A percentile compares a stretch with the other conserved stretches of the same genome.
phyloP scores from a whole-genome alignment of 2,329 filamentous ascomycete genomes.

The Cercospora beticola region DNA sequence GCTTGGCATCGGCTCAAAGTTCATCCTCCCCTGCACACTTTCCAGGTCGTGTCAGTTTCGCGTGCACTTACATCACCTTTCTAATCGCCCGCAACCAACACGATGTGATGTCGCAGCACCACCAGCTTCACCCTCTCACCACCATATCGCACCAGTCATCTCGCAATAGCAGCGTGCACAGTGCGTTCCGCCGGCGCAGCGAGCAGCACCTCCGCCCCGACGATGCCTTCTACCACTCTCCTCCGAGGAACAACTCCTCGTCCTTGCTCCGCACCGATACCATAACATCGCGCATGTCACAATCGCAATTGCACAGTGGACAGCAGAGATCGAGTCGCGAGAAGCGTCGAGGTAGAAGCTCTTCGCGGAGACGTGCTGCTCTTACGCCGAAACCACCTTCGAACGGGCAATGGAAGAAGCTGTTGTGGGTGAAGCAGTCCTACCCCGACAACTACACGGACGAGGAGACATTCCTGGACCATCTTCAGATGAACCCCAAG shows the following conservation, averaged over 20 bases:
- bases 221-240: constrained; percentile 72
- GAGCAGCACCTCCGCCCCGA: constrained; percentile 67
- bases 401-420: constrained; percentile 78
- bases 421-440: constrained; percentile 96
- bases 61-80: constrained; percentile 1
- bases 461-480: constrained; percentile 92
- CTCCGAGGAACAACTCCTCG: constrained; percentile 50
- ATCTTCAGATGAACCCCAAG: constrained; percentile 89
- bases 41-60: background rate
- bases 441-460: constrained; percentile 99
- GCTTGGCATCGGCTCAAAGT: background rate
- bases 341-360: constrained; percentile 58
- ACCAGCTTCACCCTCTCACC: constrained; percentile 2
- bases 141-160: constrained; percentile 20
- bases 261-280: constrained; percentile 35
- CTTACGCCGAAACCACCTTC: constrained; percentile 42
- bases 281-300: constrained; percentile 24
- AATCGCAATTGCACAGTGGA: constrained; percentile 5
- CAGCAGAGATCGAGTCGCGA: constrained; percentile 41
- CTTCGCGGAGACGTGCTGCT: constrained; percentile 55
- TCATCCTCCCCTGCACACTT: background rate
- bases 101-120: constrained; percentile 11
- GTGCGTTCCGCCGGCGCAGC: constrained; percentile 17
- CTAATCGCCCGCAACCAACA: background rate
- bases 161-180: constrained; percentile 21